Evolutionary conservation across 768 basidiomycete species (phyloP).

Genomic region (Amanita rimosa): DNA sequence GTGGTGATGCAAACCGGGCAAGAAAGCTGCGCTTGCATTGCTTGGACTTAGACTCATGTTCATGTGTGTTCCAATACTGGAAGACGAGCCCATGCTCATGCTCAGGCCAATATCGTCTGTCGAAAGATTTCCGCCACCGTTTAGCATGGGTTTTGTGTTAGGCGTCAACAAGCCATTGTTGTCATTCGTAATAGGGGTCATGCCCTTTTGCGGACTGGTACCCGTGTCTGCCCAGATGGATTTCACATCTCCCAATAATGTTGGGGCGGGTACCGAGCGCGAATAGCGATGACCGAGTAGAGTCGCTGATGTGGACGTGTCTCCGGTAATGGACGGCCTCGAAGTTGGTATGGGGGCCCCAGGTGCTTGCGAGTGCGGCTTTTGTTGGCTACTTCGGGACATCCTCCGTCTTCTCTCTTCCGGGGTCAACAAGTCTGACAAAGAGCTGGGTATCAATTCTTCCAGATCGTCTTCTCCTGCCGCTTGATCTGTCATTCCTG

Average conservation of each 20-base stretch:
- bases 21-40: conserved; percentile 76
- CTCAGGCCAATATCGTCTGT: conserved; percentile 23
- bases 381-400: conserved; percentile 48
- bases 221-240: conserved; percentile 69
- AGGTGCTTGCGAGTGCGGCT: neutral
- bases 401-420: conserved; percentile 77
- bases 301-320: conserved; percentile 6
- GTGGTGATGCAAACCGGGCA: conserved; percentile 59
- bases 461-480: conserved; percentile 73
- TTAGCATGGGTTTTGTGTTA: conserved; percentile 18
- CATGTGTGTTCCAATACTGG: conserved; percentile 8
- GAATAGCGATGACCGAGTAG: conserved; percentile 54
- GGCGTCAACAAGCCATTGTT: conserved; percentile 47
- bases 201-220: conserved; percentile 6
- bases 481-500: conserved; percentile 26
- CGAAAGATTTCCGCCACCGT: conserved; percentile 8
- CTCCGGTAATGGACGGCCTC: conserved; percentile 1
- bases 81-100: conserved; percentile 21
- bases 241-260: conserved; percentile 62
- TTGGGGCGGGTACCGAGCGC: conserved; percentile 70
- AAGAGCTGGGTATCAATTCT: conserved; percentile 80
- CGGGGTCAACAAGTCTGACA: conserved; percentile 84
- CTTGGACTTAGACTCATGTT: conserved; percentile 45
- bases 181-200: conserved; percentile 23
- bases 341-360: conserved; percentile 5